Evolutionary conservation across 345 rosid species (phyloP), one percentile per base, ranked within the genome.

Genomic region (Crucihimalaya himalaica): DNA sequence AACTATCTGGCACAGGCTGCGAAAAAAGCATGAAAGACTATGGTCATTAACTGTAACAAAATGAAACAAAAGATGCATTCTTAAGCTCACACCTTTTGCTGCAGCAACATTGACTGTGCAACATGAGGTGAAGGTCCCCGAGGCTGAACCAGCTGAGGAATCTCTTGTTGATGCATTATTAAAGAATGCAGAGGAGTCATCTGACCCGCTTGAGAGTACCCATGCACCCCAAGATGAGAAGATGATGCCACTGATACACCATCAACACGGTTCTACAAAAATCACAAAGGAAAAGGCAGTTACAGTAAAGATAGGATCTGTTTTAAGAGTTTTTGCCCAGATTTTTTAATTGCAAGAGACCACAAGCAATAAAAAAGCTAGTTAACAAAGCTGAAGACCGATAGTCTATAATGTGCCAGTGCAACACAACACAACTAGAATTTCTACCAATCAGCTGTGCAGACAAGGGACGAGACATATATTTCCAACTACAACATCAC

Each of bases 121-220:
- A 74, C 84, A 67, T 86, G 91, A 66, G 95, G 70, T 60, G 82
- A 91, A 64, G 87, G 83, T 67, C 71, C 84, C 71, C 77, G 93
- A 56, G 96, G 79, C 68, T 84, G 82, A 81, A 88, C 66, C 28
- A 90, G 72, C 16, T 85, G 98, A 47, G 90, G 84, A 68, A 81
- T 67, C 74, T 86, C 91, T 55, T 82, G 96, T 67, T 92, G 97
- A 77, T 86, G 91, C 85, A 95, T 85, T 76, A 85, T 73, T 68
- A 81, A 89, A 29, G 99, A 82, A 77, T 87, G 96, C 74, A 95
- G 77, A 51, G 93, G 82, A 63, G 86, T 75, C 80, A 90, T 70
- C 79, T 90, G 96, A 51, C 89, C 98, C 69, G 89, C 90, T 69
- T 94, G 92, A 76, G 85, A 60, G 81, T 86, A 93, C 56, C 86